Evolutionary conservation across 345 rosid species (phyloP).

Genomic region (Eucalyptus pumila): DNA sequence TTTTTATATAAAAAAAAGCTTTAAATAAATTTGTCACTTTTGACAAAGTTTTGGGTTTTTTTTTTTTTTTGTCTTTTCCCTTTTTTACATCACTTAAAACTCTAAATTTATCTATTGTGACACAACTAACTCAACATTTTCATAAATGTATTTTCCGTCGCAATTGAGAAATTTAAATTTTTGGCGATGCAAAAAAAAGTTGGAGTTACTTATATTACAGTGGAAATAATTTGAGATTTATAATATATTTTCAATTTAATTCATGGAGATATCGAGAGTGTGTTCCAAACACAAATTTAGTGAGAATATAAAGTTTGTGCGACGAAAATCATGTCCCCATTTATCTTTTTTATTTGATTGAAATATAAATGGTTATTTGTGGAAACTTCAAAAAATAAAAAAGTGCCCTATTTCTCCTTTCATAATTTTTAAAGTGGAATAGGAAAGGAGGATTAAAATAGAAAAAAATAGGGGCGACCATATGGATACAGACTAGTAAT

Average conservation of each 20-base stretch:
- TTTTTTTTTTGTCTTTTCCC: no score
- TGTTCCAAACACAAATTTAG: background rate
- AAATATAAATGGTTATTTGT: background rate
- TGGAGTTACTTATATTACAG: background rate
- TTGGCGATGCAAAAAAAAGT: background rate
- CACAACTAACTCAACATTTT: no score
- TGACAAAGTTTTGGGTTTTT: accelerated
- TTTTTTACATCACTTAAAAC: no score
- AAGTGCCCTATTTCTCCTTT: background rate
- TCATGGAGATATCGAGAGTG: background rate
- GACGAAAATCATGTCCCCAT: background rate
- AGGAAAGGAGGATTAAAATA: background rate
- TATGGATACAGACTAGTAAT: background rate
- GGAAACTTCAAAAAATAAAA: background rate
- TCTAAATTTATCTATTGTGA: no score
- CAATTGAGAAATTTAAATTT: no score
- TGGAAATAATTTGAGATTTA: background rate
- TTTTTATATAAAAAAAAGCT: no score
- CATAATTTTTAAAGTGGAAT: background rate
- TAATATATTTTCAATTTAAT: background rate
- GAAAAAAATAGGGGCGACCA: background rate
- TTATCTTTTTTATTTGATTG: background rate
- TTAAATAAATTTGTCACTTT: no score
- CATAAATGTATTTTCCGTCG: accelerated
- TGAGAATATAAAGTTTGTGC: background rate